Evolutionary conservation across 2,329 filamentous ascomycete species (phyloP), one percentile per base, ranked within the genome.

Genomic region (Penicillium sp.): DNA sequence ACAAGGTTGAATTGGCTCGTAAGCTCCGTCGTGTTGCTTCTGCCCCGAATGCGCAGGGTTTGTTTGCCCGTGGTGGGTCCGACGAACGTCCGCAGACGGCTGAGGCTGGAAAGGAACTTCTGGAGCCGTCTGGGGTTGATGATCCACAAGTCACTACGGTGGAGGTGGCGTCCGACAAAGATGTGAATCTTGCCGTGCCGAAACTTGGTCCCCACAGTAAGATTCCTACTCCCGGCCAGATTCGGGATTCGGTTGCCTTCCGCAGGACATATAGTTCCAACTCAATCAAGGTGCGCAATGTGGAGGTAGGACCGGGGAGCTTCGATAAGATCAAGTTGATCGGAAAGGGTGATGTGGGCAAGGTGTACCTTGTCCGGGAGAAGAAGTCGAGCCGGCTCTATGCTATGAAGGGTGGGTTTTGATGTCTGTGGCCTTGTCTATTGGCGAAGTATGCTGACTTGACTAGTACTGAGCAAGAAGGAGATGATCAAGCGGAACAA

Each of bases 401-500:
- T 72, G 93, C 93, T 48, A 98, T 98, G 93, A 98, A 98, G 74
- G 91, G 91, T 96, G 69, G 60, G 77, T 69, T 53, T 12, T 9
- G 10, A 24, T 19, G 19, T 29, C 28, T 13, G 2, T n/a, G 21
- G 7, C 13, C 32, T 48, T 37, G 12, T n/a, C n/a, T n/a, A n/a
- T n/a, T 44, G 19, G 37, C 37, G n/a, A 51, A 57, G 54, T 40
- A 61, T 52, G 38, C 72, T 78, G 61, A 78, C 68, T 37, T 48
- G 45, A 41, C 15, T 65, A 97, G 93, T 98, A 5, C 69, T 98
- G 70, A 97, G 90, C 78, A 98, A 98, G 74, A 96, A 97, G 77
- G 93, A 98, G 72, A 98, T 98, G 93, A 98, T 98, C 72, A 98
- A 98, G 76, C 86, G 93, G 51, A 98, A 98, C 77, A 98, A 98